Percentiles rank a stretch among this genome's conserved stretches.
phyloP scores from a whole-genome alignment of 805 yeast genomes.

The Zygosaccharomyces kombuchaensis region DNA sequence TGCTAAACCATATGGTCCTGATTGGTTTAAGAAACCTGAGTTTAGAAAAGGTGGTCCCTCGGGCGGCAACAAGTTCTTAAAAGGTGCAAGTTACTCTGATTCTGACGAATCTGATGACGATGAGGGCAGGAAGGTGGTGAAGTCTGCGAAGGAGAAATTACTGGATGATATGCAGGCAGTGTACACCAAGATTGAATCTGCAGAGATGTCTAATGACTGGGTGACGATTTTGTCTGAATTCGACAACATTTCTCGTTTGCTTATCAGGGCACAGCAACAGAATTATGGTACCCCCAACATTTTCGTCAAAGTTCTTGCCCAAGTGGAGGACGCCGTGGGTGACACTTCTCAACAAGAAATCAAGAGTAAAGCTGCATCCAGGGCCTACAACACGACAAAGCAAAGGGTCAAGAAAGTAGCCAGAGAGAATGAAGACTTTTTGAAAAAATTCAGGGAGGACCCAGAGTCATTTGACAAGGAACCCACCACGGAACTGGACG shows the following conservation, averaged over 20 bases:
- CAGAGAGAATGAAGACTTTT: slow-evolving; percentile 60
- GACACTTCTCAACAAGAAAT: slow-evolving; percentile 53
- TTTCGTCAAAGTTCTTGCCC: slow-evolving; percentile 63
- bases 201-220: slow-evolving; percentile 75
- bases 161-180: slow-evolving; percentile 76
- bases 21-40: slow-evolving; percentile 41
- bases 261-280: slow-evolving; percentile 71
- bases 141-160: slow-evolving; percentile 88
- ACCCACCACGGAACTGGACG: slow-evolving; percentile 34
- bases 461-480: slow-evolving; percentile 73
- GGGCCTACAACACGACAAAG: slow-evolving; percentile 79
- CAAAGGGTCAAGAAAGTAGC: slow-evolving; percentile 82
- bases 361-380: slow-evolving; percentile 79
- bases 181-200: slow-evolving; percentile 63
- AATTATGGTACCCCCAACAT: slow-evolving; percentile 64
- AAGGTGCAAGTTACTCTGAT: slow-evolving; percentile 35
- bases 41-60: slow-evolving; percentile 34
- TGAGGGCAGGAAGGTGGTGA: slow-evolving; percentile 80
- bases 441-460: slow-evolving; percentile 56
- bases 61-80: slow-evolving; percentile 34
- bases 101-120: slow-evolving; percentile 48
- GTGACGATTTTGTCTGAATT: slow-evolving; percentile 66
- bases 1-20: slow-evolving; percentile 41
- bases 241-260: slow-evolving; percentile 66
- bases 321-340: slow-evolving; percentile 66